Percentiles rank a stretch among this genome's conserved stretches.
Evolutionary conservation across 176 grass and related monocot species (phyloP).

Genomic region (Olyra latifolia): DNA sequence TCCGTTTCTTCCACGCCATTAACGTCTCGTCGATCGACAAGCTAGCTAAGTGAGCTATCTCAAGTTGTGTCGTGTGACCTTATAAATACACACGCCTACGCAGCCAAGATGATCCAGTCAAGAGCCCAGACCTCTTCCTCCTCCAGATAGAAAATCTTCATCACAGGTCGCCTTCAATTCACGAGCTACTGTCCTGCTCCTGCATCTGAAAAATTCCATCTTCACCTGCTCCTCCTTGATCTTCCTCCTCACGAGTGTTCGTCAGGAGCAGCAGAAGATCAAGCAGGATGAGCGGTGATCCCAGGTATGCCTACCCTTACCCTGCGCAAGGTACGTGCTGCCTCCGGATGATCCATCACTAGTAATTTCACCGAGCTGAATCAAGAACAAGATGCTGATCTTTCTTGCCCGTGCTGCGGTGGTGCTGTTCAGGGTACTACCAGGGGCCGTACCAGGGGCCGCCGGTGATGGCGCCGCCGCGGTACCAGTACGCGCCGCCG

Average conservation of each 20-base stretch:
- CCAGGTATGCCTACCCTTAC: conserved; percentile 58
- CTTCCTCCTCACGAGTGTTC: not conserved
- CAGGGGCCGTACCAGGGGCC: conserved; percentile 58
- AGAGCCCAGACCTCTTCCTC: too few relatives aligned
- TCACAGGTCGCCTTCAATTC: too few relatives aligned
- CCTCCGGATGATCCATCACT: not conserved
- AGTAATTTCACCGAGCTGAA: not conserved
- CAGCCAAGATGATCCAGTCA: too few relatives aligned
- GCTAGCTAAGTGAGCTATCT: too few relatives aligned
- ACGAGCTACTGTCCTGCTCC: not conserved
- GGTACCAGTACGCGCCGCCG: conserved; percentile 47
- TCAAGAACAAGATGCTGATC: not conserved
- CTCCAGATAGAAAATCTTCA: too few relatives aligned
- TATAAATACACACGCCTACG: too few relatives aligned
- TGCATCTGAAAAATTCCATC: not conserved
- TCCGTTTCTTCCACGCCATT: too few relatives aligned
- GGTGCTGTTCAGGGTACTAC: conserved; percentile 19
- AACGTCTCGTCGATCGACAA: too few relatives aligned
- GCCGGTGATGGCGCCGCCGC: conserved; percentile 67
- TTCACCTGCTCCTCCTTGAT: not conserved
- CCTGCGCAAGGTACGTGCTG: conserved; percentile 51
- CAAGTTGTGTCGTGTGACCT: too few relatives aligned
- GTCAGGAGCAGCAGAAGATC: not conserved
- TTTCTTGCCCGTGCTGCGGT: too few relatives aligned
- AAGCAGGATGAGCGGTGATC: conserved; percentile 22